Conservation (phyloP, 768 basidiomycete genomes). For the Termitomyces sp. region DNA sequence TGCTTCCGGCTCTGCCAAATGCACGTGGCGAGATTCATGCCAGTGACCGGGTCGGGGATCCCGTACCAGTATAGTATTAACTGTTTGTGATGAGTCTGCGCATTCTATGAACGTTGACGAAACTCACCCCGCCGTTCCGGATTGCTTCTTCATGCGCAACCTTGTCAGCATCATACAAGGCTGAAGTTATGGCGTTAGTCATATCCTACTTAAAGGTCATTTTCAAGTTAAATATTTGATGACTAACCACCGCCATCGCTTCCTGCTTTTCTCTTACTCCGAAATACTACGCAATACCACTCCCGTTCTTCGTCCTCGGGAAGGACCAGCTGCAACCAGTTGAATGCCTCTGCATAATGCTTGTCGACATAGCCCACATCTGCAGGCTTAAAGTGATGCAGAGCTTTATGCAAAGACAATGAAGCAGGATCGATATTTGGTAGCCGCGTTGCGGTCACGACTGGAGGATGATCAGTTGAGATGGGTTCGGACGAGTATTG, state of each 20-base stretch:
- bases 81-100: constrained; percentile 26
- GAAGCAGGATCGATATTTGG: constrained; percentile 86
- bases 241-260: constrained; percentile 63
- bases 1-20: constrained; percentile 91
- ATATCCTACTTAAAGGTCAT: neutral
- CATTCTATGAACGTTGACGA: constrained; percentile 2
- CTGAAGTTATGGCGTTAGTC: constrained; percentile 29
- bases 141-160: constrained; percentile 93
- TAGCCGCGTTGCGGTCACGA: constrained; percentile 68
- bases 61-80: constrained; percentile 96
- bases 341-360: constrained; percentile 79
- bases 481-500: constrained; percentile 27
- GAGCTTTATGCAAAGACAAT: constrained; percentile 78
- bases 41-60: constrained; percentile 66
- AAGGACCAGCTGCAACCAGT: constrained; percentile 74
- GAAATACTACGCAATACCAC: constrained; percentile 93
- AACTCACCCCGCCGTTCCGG: constrained; percentile 73
- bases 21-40: constrained; percentile 91
- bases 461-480: constrained; percentile 34
- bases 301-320: constrained; percentile 73
- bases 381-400: constrained; percentile 71
- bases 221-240: neutral
- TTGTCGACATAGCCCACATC: constrained; percentile 56
- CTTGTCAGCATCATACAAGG: constrained; percentile 83
- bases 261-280: constrained; percentile 68